Evolutionary conservation across 1,139 yeast species (phyloP).

Genomic region (Zygosaccharomyces sapae): DNA sequence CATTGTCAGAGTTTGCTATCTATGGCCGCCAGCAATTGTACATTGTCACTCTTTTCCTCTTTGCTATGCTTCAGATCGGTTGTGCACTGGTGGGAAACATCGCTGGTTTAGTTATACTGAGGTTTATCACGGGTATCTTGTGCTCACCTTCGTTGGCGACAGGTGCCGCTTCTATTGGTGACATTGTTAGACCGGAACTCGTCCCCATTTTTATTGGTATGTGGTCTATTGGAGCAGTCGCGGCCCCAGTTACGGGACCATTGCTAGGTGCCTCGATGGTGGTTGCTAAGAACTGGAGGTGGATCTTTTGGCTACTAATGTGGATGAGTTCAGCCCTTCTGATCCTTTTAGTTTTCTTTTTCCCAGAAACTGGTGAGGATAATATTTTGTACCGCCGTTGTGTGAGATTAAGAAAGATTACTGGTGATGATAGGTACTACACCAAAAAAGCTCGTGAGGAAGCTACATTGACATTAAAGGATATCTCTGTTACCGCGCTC

Average conservation of each 20-base stretch:
- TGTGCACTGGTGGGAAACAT: constrained; percentile 53
- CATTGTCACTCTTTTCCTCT: constrained; percentile 47
- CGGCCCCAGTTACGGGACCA: constrained; percentile 64
- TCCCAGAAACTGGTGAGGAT: constrained; percentile 50
- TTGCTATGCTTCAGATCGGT: constrained; percentile 56
- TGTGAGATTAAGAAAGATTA: constrained; percentile 41
- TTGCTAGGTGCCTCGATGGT: constrained; percentile 48
- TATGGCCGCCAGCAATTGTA: constrained; percentile 55
- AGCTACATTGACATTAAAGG: constrained; percentile 32
- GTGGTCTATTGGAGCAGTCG: constrained; percentile 51
- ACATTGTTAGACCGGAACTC: constrained; percentile 44
- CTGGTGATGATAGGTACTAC: constrained; percentile 42
- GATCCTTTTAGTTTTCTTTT: constrained; percentile 36
- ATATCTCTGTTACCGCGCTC: constrained; percentile 41
- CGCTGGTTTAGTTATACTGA: constrained; percentile 44
- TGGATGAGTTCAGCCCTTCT: constrained; percentile 41
- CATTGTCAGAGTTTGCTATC: constrained; percentile 48
- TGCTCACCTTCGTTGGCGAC: constrained; percentile 55
- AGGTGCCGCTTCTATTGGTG: constrained; percentile 55
- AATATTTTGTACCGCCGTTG: constrained; percentile 48
- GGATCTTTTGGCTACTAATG: constrained; percentile 43
- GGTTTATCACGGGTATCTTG: constrained; percentile 51
- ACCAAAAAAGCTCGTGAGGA: constrained; percentile 37
- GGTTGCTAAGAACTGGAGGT: constrained; percentile 45
- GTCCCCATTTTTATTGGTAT: constrained; percentile 44